phyloP scores from a whole-genome alignment of 441 rosid species.

The Adansonia grandidieri region DNA sequence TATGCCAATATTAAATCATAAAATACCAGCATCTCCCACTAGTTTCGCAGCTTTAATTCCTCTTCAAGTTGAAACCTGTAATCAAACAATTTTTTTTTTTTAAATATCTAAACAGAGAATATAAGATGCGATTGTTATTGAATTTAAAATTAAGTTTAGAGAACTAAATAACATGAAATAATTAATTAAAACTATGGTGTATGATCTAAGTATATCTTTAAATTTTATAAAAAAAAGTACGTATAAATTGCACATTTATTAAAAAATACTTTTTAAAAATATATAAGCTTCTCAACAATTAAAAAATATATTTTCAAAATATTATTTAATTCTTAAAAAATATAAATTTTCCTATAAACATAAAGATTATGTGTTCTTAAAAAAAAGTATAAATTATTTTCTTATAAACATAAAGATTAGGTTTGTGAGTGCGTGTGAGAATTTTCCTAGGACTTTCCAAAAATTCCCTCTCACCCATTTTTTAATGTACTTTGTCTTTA shows the following conservation, averaged over 20 bases:
- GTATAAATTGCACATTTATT: no score
- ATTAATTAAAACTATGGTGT: background rate
- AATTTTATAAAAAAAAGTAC: background rate
- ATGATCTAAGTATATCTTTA: conserved; percentile 26
- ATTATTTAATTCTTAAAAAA: no score
- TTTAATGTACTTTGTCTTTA: background rate
- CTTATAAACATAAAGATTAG: no score
- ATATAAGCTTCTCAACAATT: no score
- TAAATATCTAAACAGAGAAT: conserved; percentile 10
- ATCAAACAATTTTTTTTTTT: conserved; percentile 21
- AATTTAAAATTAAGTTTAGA: conserved; percentile 28
- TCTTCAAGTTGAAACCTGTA: conserved; percentile 79
- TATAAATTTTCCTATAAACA: no score
- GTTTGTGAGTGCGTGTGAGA: conserved; percentile 5
- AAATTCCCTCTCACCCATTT: conserved; percentile 36
- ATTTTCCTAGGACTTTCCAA: conserved; percentile 36
- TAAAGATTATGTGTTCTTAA: background rate
- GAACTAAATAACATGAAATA: conserved; percentile 23
- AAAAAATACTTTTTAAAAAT: no score
- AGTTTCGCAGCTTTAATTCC: conserved; percentile 41
- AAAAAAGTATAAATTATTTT: background rate
- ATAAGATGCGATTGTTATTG: conserved; percentile 6
- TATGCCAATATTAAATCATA: background rate
- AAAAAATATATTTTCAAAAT: no score
- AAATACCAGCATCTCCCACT: conserved; percentile 40